Conservation (phyloP, 192 early-diverging fungal species). For the Umbelopsis sp. region DNA sequence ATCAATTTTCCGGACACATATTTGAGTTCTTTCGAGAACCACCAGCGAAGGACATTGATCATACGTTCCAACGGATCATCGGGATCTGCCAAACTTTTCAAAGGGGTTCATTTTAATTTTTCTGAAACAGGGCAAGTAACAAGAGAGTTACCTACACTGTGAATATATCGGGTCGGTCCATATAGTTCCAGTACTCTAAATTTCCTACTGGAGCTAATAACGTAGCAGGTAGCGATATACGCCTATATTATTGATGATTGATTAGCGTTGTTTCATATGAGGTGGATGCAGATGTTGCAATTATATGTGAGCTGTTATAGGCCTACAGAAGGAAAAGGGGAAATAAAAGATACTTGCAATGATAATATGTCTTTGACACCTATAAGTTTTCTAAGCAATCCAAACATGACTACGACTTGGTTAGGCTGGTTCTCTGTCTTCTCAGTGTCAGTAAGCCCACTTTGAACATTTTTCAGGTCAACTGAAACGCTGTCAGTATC, state of each 20-base stretch:
- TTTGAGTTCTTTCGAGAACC: slow-evolving; percentile 72
- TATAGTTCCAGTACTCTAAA: slow-evolving; percentile 79
- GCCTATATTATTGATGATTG: slow-evolving; percentile 35
- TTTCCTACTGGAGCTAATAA: slow-evolving; percentile 73
- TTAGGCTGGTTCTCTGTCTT: not conserved
- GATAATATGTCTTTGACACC: slow-evolving; percentile 67
- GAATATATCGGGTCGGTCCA: slow-evolving; percentile 77
- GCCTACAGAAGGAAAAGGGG: too few relatives aligned
- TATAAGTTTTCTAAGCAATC: slow-evolving; percentile 64
- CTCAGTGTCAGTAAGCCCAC: not conserved
- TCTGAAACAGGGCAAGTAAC: not conserved
- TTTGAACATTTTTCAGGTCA: not conserved
- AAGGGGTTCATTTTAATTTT: too few relatives aligned
- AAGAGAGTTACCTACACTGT: slow-evolving; percentile 30
- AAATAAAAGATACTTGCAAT: slow-evolving; percentile 36
- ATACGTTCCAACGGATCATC: slow-evolving; percentile 67
- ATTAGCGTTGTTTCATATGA: not conserved
- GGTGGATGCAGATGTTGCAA: too few relatives aligned
- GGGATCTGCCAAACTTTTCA: slow-evolving; percentile 56
- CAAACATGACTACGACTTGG: slow-evolving; percentile 55
- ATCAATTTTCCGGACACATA: slow-evolving; percentile 53
- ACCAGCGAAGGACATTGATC: slow-evolving; percentile 71
- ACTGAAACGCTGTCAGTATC: not conserved
- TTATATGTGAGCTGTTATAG: too few relatives aligned
- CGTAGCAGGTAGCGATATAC: slow-evolving; percentile 71